Evolutionary conservation across 2,329 filamentous ascomycete species (phyloP).

Genomic region (Fusarium neocosmosporiellum): DNA sequence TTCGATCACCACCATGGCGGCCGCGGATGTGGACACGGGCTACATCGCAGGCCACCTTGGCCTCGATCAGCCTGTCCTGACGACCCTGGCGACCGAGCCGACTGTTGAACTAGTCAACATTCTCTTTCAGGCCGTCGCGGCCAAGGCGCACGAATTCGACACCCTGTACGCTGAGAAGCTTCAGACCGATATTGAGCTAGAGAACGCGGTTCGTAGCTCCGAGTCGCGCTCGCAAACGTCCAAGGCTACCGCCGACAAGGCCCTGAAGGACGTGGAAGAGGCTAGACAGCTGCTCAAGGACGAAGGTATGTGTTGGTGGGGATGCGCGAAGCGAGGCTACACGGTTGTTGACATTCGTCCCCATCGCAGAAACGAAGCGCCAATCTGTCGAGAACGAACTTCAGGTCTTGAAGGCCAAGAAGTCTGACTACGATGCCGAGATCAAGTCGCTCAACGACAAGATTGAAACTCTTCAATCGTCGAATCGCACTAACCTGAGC

Average conservation of each 20-base stretch:
- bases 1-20: conserved; percentile 53
- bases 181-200: conserved; percentile 89
- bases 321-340: conserved; percentile 3
- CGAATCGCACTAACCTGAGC: conserved; percentile 89
- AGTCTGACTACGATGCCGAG: conserved; percentile 78
- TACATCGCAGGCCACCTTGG: conserved; percentile 79
- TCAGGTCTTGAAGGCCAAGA: conserved; percentile 79
- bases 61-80: conserved; percentile 73
- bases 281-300: conserved; percentile 83
- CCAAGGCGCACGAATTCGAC: conserved; percentile 86
- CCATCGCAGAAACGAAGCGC: conserved; percentile 74
- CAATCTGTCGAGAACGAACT: conserved; percentile 85
- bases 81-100: conserved; percentile 71
- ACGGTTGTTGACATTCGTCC: conserved; percentile 25
- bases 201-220: conserved; percentile 85
- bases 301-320: conserved; percentile 71
- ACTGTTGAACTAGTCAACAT: conserved; percentile 82
- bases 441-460: conserved; percentile 82
- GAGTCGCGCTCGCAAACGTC: conserved; percentile 86
- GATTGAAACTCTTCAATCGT: conserved; percentile 87
- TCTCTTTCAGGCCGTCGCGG: conserved; percentile 78
- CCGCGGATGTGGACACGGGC: conserved; percentile 70
- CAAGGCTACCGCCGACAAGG: conserved; percentile 84
- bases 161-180: conserved; percentile 88
- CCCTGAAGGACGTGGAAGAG: conserved; percentile 84